A percentile compares a stretch with the other conserved stretches of the same genome.
Conservation (phyloP, 495 filamentous ascomycete species). For the Daldinia vernicosa region DNA sequence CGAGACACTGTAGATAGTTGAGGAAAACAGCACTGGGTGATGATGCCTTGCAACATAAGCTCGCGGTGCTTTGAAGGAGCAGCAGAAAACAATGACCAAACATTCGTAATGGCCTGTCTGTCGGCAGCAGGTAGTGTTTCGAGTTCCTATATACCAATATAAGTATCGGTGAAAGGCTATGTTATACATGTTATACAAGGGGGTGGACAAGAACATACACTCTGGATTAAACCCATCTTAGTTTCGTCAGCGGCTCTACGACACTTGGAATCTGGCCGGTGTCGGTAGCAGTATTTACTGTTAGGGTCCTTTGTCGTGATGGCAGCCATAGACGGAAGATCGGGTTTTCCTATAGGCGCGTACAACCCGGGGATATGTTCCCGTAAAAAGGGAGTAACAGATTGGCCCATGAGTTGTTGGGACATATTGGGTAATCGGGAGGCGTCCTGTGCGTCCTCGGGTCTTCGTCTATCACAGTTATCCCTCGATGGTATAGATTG, state of each 20-base stretch:
- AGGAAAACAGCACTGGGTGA: conserved; percentile 95
- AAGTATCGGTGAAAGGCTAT: not conserved
- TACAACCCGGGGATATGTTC: conserved; percentile 88
- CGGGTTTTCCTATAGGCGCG: conserved; percentile 67
- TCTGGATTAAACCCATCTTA: conserved; percentile 93
- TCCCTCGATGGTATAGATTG: conserved; percentile 48
- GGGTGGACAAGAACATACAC: conserved; percentile 58
- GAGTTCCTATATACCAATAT: conserved; percentile 66
- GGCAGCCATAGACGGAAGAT: conserved; percentile 51
- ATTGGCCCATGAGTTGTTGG: conserved; percentile 59
- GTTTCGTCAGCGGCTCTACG: conserved; percentile 89
- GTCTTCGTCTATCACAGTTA: conserved; percentile 52
- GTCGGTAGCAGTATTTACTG: conserved; percentile 94
- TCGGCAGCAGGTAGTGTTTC: conserved; percentile 81
- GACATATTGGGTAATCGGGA: conserved; percentile 56
- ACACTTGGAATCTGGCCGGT: conserved; percentile 94
- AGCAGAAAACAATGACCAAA: conserved; percentile 97
- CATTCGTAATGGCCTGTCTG: conserved; percentile 92
- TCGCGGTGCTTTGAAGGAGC: conserved; percentile 92
- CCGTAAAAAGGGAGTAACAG: conserved; percentile 81
- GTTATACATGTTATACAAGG: not conserved
- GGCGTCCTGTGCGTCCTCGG: conserved; percentile 51
- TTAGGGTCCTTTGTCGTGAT: conserved; percentile 66
- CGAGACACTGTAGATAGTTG: conserved; percentile 92
- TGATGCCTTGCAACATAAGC: conserved; percentile 93